Percentiles rank a stretch among this genome's conserved stretches.
Conservation (phyloP, 2,329 filamentous ascomycete genomes). For the Westerdykella aurantiaca region DNA sequence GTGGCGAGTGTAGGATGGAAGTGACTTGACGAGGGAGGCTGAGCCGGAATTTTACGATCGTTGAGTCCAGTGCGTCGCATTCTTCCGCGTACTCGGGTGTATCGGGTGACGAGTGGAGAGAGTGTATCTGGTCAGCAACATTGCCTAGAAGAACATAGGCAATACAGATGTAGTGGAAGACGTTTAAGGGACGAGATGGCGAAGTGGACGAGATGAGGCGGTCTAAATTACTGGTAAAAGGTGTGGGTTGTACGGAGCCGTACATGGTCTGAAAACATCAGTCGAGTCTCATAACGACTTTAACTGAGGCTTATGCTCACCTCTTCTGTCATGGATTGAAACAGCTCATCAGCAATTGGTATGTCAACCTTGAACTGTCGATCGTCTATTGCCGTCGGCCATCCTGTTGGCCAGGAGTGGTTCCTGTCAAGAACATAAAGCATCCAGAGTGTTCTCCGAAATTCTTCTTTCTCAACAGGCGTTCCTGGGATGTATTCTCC, state of each 20-base stretch:
- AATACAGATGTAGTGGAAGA: constrained; percentile 20
- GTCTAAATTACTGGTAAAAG: constrained; percentile 21
- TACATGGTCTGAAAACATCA: background rate
- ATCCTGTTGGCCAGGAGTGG: constrained; percentile 23
- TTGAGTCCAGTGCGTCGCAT: constrained; percentile 19
- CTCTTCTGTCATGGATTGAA: constrained; percentile 16
- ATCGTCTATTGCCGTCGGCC: constrained; percentile 25
- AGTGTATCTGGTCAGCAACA: constrained; percentile 22
- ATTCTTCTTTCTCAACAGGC: constrained; percentile 21
- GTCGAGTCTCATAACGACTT: background rate
- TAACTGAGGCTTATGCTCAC: background rate
- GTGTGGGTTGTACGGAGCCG: constrained; percentile 1
- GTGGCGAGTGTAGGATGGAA: constrained; percentile 16
- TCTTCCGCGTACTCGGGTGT: constrained; percentile 19
- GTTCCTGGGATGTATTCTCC: too few species aligned
- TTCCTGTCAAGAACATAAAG: constrained; percentile 27
- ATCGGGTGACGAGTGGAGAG: constrained; percentile 18
- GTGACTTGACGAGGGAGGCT: constrained; percentile 20
- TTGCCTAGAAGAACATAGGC: constrained; percentile 27
- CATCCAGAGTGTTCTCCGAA: constrained; percentile 26
- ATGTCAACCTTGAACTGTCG: constrained; percentile 29
- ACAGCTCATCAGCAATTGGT: constrained; percentile 17
- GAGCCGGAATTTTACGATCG: constrained; percentile 22
- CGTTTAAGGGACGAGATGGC: constrained; percentile 11
- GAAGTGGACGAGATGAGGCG: constrained; percentile 12